Base-by-base conservation (phyloP, 345 rosid genomes). In the Salix arbutifolia region DNA sequence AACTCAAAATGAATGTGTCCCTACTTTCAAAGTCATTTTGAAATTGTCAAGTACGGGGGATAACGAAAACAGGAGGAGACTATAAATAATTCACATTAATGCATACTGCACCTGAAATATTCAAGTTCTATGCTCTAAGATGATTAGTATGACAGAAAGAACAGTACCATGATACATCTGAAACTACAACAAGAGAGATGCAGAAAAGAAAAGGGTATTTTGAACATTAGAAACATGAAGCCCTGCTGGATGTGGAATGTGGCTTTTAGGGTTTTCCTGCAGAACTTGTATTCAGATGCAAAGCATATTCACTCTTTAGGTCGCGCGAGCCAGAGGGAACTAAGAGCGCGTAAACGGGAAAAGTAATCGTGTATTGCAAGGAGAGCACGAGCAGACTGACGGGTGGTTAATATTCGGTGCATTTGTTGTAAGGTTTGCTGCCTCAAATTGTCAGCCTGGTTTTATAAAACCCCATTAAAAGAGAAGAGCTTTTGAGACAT, bases 281-380 rank as follows among this genome's bases (percentile, higher is more conserved):
- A 56, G 9, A 61, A 74, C 73, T 68, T 12, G 56, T 61, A 69
- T 31, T 78, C 77, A 48, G 67, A 74, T 50, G 26, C 61, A 58
- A 33, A 5, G 56, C 21, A 13, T 28, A 37, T 77, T 92, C 89
- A 96, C 83, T 96, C 99, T 85, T 90, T 83, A 50, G 99, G 99
- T 65, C 97, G 89, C 52, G 97, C 99, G 64, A 96, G 93, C 99
- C 99, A 96, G 19, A 96, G 91, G 72, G 98, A 93, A 79, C 99
- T 93, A 82, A 96, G 97, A 76, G 99, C 98, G 10, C 98, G 96
- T 68, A 96, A 84, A 69, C 99, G 84, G 25, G 91, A 91, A 79
- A 94, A 91, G 82, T 93, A 93, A 79, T 96, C 96, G 23, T 93
- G 90, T 61, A 96, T 92, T 4, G 97, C 97, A 52, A 96, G 98